Evolutionary conservation across 2,329 filamentous ascomycete species (phyloP), one percentile per base, ranked within the genome.

Genomic region (Rhinocladiella mackenziei): DNA sequence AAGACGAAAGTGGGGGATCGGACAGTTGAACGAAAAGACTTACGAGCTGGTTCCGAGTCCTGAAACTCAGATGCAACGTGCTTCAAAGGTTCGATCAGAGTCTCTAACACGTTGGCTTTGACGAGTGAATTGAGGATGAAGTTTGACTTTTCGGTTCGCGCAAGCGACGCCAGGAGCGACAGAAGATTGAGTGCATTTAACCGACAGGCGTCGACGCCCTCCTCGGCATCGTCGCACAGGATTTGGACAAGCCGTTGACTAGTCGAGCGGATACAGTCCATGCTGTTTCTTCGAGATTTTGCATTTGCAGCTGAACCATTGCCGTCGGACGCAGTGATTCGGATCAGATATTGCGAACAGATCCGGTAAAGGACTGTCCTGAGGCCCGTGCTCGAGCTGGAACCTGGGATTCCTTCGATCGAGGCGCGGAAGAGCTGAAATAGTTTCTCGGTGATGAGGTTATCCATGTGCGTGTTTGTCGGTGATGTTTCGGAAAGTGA

Each of bases 341-440:
- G 82, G 3, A 80, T 79, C 39, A 95, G 74, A 62, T 94, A 94
- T 14, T 86, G 81, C 62, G 89, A 91, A 68, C 86, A 89, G 57
- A 95, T 94, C 58, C 85, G 85, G 65, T 97, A 98, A 66, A 94
- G 91, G 15, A 86, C 77, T 45, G 92, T 81, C 38, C 92, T 82
- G 28, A 98, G 70, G 42, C 81, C 75, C 11, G 85, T 71, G 40
- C 78, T 82, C 3, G 83, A 81, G 1, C 81, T 76, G 60, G 55
- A 83, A 50, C 84, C 81, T 53, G 83, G 80, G 42, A 94, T 84
- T 4, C 88, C 87, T 56, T 83, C 78, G 10, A 96, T 73, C 50
- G 86, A 89, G 28, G 88, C 79, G 51, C 94, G 86, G 73, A 98
- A 96, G 3, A 97, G 77, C 60, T 95, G 85, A 60, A 89, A 89